Conservation (phyloP, 345 rosid species). For the Jatropha curcas region DNA sequence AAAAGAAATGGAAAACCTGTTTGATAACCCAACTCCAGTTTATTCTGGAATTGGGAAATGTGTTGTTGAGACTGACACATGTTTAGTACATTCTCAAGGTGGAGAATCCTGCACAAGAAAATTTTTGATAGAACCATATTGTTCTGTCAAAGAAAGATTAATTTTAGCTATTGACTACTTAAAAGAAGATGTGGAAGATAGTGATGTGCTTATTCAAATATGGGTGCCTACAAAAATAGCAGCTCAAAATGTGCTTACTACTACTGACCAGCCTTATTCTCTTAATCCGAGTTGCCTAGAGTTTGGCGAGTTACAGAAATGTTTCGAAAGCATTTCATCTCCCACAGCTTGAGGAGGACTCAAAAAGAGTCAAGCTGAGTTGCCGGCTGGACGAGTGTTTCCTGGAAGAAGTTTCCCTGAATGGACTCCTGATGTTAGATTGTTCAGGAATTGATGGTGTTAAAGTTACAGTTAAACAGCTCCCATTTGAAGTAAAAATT, state of each 20-base stretch:
- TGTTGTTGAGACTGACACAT: slow-evolving; percentile 26
- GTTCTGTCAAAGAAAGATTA: slow-evolving; percentile 54
- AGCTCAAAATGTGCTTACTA: slow-evolving; percentile 65
- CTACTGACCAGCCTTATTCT: slow-evolving; percentile 64
- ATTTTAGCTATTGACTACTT: slow-evolving; percentile 49
- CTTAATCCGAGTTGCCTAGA: slow-evolving; percentile 49
- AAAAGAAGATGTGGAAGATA: slow-evolving; percentile 50
- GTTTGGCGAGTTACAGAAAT: slow-evolving; percentile 58
- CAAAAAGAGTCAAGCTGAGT: slow-evolving; percentile 55
- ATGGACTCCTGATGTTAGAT: slow-evolving; percentile 93
- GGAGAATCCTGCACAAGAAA: slow-evolving; percentile 45
- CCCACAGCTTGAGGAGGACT: slow-evolving; percentile 61
- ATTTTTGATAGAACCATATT: slow-evolving; percentile 51
- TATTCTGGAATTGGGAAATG: slow-evolving; percentile 32
- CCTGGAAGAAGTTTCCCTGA: slow-evolving; percentile 70
- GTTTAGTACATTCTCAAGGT: slow-evolving; percentile 43
- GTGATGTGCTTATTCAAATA: slow-evolving; percentile 65
- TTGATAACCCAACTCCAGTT: slow-evolving; percentile 25
- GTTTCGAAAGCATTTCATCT: slow-evolving; percentile 60
- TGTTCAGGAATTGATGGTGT: slow-evolving; percentile 59
- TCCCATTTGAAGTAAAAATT: too few relatives aligned
- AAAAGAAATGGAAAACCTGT: slow-evolving; percentile 29
- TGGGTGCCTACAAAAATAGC: slow-evolving; percentile 73
- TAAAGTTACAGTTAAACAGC: too few relatives aligned
- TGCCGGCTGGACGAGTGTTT: slow-evolving; percentile 84